Evolutionary conservation across 192 early-diverging fungal species (phyloP).

Genomic region (Podila verticillata): DNA sequence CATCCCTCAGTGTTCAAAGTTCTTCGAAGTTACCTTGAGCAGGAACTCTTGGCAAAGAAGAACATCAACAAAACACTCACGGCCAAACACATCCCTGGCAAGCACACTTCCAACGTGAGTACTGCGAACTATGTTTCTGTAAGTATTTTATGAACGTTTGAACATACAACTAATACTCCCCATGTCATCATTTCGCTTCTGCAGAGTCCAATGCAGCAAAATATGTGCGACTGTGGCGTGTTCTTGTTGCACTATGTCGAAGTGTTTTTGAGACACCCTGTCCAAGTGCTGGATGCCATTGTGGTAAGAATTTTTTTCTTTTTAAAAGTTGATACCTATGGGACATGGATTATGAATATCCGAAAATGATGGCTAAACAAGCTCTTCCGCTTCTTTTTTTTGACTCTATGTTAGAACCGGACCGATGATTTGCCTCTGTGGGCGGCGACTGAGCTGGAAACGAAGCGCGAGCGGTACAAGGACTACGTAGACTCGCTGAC

Average conservation of each 20-base stretch:
- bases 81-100: conserved; percentile 28
- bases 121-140: not conserved
- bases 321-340: not conserved
- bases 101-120: conserved; percentile 37
- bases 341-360: too few relatives aligned
- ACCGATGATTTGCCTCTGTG: conserved; percentile 25
- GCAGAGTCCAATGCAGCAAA: conserved; percentile 76
- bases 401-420: conserved; percentile 10
- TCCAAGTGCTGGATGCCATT: conserved; percentile 13
- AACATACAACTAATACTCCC: too few relatives aligned
- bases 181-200: not conserved
- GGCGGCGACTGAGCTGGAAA: conserved; percentile 20
- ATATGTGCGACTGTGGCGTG: conserved; percentile 89
- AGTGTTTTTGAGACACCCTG: conserved; percentile 60
- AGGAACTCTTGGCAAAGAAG: conserved; percentile 23
- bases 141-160: not conserved
- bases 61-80: conserved; percentile 16
- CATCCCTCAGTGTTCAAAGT: conserved; percentile 30
- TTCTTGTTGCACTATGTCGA: conserved; percentile 84
- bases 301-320: conserved; percentile 27
- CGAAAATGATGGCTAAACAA: too few relatives aligned
- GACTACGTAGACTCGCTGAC: conserved; percentile 15
- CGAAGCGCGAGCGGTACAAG: conserved; percentile 31
- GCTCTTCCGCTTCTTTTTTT: not conserved
- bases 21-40: conserved; percentile 26